Conservation (phyloP, 2,329 filamentous ascomycete genomes). For the Penicillium brasilianum region DNA sequence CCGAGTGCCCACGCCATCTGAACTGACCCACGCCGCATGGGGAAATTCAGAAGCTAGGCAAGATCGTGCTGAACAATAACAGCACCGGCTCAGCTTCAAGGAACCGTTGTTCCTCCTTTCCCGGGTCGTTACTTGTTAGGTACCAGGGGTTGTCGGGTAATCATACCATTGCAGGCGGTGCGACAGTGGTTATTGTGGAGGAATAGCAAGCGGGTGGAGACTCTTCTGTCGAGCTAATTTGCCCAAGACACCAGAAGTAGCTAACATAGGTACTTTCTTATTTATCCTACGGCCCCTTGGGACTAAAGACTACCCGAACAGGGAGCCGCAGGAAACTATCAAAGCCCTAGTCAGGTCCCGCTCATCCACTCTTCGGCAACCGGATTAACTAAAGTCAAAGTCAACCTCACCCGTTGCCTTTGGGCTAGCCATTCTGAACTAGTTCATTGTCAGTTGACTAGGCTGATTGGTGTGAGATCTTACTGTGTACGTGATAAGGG, state of each 20-base stretch:
- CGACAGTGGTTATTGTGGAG: not conserved
- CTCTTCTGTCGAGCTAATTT: not conserved
- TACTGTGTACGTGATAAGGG: too few species aligned
- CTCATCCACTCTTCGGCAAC: not conserved
- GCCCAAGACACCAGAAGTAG: not conserved
- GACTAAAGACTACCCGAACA: not conserved
- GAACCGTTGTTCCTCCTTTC: not conserved
- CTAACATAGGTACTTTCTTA: not conserved
- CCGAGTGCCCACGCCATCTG: conserved; percentile 10
- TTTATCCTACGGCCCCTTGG: not conserved
- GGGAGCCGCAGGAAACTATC: not conserved
- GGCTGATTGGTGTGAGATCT: too few species aligned
- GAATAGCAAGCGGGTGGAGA: not conserved
- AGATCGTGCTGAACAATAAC: conserved; percentile 9
- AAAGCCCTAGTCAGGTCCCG: not conserved
- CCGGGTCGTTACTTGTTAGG: not conserved
- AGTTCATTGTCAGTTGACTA: too few species aligned
- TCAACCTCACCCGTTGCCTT: not conserved
- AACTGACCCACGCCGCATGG: conserved; percentile 8
- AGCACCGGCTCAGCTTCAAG: conserved; percentile 15
- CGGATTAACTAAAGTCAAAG: not conserved
- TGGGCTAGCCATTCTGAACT: not conserved
- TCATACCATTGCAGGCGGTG: not conserved
- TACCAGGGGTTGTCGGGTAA: not conserved
- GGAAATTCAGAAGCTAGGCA: conserved; percentile 7